Evolutionary conservation across 2,329 filamentous ascomycete genomes (phyloP), one percentile per base, ranked within the genome.

Genomic region (Trichoderma sp.): DNA sequence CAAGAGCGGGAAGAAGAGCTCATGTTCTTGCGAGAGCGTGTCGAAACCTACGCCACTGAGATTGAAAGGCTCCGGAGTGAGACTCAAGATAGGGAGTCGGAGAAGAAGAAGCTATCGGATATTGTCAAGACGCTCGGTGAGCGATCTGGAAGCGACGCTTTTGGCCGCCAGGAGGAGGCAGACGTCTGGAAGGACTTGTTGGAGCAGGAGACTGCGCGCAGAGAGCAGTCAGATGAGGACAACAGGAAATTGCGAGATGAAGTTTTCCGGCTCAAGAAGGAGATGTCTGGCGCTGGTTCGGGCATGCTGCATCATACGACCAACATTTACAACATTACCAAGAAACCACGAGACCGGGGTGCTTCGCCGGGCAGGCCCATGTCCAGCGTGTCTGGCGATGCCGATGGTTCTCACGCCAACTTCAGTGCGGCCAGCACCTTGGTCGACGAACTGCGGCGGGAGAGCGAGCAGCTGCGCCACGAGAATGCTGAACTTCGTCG

Each of bases 181-280:
- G 94, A 97, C 73, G 95, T 98, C 81, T 97, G 94, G 92, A 97
- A 97, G 80, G 95, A 98, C 76, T 88, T 98, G 73, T 88, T 98
- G 30, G 94, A 98, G 78, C 93, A 96, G 74, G 96, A 99, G 81
- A 96, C 93, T 3, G 92, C 92, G 4, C 90, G 94, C 34, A 90
- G 95, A 71, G 95, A 98, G 81, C 93, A 97, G 80, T 90, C 93
- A 0, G 95, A 98, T 75, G 93, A 97, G 55, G 95, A 98, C 75
- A 95, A 95, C 76, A 91, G 91, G 74, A 90, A 88, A 76, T 87
- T 98, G 17, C 90, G 93, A 7, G 94, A 97, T 71, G 95, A 99
- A 78, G 84, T 97, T 4, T 91, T 93, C 77, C 90, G 92, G 30
- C 80, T 97, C 55, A 90, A 88, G 79, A 88, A 88, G 73, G 89